These are phyloP conservation scores for Carex pumila DNA, from an alignment of 176 grass and related monocot species.

Conservation along the genomic window DNA sequence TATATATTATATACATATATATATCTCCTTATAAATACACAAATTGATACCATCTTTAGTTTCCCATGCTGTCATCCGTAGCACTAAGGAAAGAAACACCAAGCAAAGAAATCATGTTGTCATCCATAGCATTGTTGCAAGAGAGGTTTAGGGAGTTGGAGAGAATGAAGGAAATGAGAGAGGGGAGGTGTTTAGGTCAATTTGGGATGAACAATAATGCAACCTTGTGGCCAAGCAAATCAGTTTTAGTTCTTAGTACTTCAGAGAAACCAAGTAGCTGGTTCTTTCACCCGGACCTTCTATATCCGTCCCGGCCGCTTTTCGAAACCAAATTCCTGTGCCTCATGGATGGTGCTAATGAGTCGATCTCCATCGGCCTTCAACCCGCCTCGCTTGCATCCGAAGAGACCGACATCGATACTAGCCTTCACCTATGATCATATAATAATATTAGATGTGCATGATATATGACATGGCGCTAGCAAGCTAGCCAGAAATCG, in stretches of 20 bases:
- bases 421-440: slow-evolving; percentile 64
- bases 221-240: slow-evolving; percentile 2
- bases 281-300: slow-evolving; percentile 58
- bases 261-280: slow-evolving; percentile 35
- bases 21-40: slow-evolving; percentile 16
- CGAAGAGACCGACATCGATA: slow-evolving; percentile 58
- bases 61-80: background rate
- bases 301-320: slow-evolving; percentile 46
- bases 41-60: background rate
- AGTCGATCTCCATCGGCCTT: slow-evolving; percentile 29
- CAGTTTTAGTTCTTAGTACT: background rate
- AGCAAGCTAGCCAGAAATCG: background rate
- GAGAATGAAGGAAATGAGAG: slow-evolving; percentile 75
- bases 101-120: slow-evolving; percentile 29
- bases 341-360: slow-evolving; percentile 17
- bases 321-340: slow-evolving; percentile 27
- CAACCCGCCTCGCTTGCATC: slow-evolving; percentile 31
- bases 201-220: slow-evolving; percentile 3
- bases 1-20: background rate
- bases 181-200: slow-evolving; percentile 37
- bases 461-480: slow-evolving; percentile 9
- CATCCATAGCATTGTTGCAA: slow-evolving; percentile 75
- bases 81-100: background rate
- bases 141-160: slow-evolving; percentile 81
- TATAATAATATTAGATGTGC: slow-evolving; percentile 16